phyloP scores from a whole-genome alignment of 768 basidiomycete species.

The Amanita molliuscula region DNA sequence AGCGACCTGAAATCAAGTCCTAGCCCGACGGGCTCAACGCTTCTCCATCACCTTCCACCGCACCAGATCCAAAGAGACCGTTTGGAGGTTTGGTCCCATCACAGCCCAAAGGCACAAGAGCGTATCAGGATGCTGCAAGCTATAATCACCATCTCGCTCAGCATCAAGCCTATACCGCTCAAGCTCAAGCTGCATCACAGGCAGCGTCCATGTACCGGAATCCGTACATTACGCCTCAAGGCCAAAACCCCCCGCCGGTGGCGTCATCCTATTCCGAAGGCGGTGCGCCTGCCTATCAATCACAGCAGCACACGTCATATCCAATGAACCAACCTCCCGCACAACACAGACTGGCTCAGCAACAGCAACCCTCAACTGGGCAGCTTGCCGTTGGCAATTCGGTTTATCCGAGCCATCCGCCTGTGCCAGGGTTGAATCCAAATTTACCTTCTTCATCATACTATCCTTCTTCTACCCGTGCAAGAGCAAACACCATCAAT shows the following conservation, averaged over 20 bases:
- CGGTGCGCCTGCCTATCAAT: slow-evolving; percentile 17
- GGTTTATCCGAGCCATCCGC: slow-evolving; percentile 23
- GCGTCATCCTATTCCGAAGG: slow-evolving; percentile 20
- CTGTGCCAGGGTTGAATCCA: slow-evolving; percentile 26
- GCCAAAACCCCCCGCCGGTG: slow-evolving; percentile 21
- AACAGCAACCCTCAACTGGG: slow-evolving; percentile 37
- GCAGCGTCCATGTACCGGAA: slow-evolving; percentile 69
- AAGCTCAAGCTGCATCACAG: slow-evolving; percentile 67
- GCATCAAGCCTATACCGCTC: slow-evolving; percentile 88
- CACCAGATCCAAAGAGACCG: slow-evolving; percentile 69
- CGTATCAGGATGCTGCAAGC: slow-evolving; percentile 84
- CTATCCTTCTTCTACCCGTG: slow-evolving; percentile 55
- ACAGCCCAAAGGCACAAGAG: slow-evolving; percentile 76
- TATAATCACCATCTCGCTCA: slow-evolving; percentile 94
- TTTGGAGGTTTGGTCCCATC: slow-evolving; percentile 90
- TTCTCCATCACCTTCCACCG: slow-evolving; percentile 17
- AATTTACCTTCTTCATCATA: slow-evolving; percentile 60
- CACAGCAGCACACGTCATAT: slow-evolving; percentile 30
- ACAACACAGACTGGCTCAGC: slow-evolving; percentile 36
- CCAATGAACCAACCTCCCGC: slow-evolving; percentile 23
- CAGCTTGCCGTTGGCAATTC: slow-evolving; percentile 25
- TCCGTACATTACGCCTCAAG: slow-evolving; percentile 62
- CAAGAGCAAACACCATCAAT: slow-evolving; percentile 88
- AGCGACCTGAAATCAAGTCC: not conserved
- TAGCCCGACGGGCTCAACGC: slow-evolving; percentile 44